Evolutionary conservation across 202 grass and related monocot genomes (phyloP).

Genomic region (Carex arenaria): DNA sequence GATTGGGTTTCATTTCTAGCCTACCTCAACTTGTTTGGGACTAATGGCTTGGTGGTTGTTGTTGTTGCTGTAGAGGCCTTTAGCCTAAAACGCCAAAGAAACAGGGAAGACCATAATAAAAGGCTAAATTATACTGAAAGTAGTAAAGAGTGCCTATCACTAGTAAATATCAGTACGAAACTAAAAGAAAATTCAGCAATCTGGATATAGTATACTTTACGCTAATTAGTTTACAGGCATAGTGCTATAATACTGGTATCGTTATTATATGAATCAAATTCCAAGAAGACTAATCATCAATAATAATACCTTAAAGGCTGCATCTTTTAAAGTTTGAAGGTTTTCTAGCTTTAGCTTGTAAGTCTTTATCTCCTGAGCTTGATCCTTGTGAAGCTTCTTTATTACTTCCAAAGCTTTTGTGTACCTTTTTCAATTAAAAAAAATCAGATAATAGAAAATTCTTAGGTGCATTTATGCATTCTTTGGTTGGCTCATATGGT

Average conservation of each 20-base stretch:
- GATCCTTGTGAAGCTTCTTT: constrained; percentile 99
- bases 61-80: too few relatives aligned
- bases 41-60: too few relatives aligned
- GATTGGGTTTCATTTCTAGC: too few relatives aligned
- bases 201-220: background rate
- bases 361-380: constrained; percentile 90
- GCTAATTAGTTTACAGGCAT: background rate
- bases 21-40: too few relatives aligned
- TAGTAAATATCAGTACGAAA: background rate
- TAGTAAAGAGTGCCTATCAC: background rate
- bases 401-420: constrained; percentile 96
- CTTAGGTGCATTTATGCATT: background rate
- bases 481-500: background rate
- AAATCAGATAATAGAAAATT: constrained; percentile 10
- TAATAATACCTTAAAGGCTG: constrained; percentile 60
- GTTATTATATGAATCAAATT: background rate
- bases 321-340: constrained; percentile 95
- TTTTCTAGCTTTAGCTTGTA: constrained; percentile 92
- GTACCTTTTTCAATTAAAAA: constrained; percentile 58
- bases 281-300: background rate
- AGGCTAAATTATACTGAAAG: background rate
- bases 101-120: background rate
- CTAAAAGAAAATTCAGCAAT: background rate
- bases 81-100: background rate
- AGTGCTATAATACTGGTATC: background rate